A percentile compares a stretch with the other conserved stretches of the same genome.
Evolutionary conservation across 2,329 filamentous ascomycete genomes (phyloP).

Genomic region (Massarina eburnea): DNA sequence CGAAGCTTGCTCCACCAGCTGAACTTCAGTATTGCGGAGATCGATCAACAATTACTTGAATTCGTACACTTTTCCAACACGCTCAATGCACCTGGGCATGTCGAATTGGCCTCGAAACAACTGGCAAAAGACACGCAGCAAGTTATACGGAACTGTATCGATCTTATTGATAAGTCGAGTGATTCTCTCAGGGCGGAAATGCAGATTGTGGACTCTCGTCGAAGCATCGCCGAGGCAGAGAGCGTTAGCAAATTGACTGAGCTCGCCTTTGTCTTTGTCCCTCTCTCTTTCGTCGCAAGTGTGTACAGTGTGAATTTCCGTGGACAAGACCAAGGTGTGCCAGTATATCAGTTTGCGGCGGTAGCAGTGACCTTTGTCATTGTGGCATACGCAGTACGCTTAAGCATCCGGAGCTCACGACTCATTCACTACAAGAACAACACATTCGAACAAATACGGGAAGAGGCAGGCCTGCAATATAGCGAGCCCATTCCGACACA

Average conservation of each 20-base stretch:
- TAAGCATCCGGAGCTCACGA: constrained; percentile 13
- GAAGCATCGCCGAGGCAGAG: constrained; percentile 33
- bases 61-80: constrained; percentile 10
- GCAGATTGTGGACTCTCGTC: constrained; percentile 28
- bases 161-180: constrained; percentile 24
- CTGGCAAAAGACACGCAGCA: constrained; percentile 8
- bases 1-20: constrained; percentile 12
- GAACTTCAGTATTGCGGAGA: constrained; percentile 10
- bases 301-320: constrained; percentile 34
- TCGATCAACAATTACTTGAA: constrained; percentile 10
- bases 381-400: constrained; percentile 11
- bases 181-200: constrained; percentile 41
- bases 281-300: constrained; percentile 28
- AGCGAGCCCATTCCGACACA: constrained; percentile 15
- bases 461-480: constrained; percentile 10
- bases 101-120: constrained; percentile 8
- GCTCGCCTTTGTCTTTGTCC: constrained; percentile 37
- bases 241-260: constrained; percentile 35
- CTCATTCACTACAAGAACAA: constrained; percentile 13
- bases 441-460: constrained; percentile 6
- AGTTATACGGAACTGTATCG: constrained; percentile 11
- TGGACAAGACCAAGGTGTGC: constrained; percentile 21
- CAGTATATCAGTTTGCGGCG: constrained; percentile 9
- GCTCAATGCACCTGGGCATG: constrained; percentile 1
- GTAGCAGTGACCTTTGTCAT: constrained; percentile 13